Evolutionary conservation across 1,284 basidiomycete genomes (phyloP).

Genomic region (Puccinia polysora): DNA sequence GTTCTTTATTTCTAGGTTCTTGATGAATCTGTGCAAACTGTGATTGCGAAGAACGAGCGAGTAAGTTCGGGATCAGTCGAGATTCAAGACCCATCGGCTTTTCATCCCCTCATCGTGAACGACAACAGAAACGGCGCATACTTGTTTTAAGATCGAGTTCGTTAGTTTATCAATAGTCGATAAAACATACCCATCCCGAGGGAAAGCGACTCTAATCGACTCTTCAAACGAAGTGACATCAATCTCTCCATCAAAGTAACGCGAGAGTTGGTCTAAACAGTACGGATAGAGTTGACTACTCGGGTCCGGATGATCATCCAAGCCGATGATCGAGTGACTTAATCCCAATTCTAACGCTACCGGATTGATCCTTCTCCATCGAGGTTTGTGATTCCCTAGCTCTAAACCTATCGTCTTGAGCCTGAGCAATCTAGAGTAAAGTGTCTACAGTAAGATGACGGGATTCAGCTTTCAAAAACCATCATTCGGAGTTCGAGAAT

Average conservation of each 20-base stretch:
- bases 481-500: too few species aligned
- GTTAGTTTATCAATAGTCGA: constrained; percentile 39
- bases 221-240: constrained; percentile 36
- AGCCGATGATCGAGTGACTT: constrained; percentile 35
- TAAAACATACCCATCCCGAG: constrained; percentile 25
- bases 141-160: constrained; percentile 41
- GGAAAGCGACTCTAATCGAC: constrained; percentile 34
- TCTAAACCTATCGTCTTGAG: constrained; percentile 24
- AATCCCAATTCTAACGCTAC: constrained; percentile 40
- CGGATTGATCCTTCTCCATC: constrained; percentile 43
- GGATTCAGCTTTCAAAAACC: too few species aligned
- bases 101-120: too few species aligned
- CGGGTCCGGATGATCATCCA: constrained; percentile 39
- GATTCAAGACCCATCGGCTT: too few species aligned
- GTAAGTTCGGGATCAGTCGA: neutral
- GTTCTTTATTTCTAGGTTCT: constrained; percentile 36
- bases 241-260: constrained; percentile 41
- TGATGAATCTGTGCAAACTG: constrained; percentile 43
- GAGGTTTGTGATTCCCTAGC: constrained; percentile 13
- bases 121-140: neutral
- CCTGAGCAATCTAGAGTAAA: constrained; percentile 33
- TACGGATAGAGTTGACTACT: constrained; percentile 28
- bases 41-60: neutral
- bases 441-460: constrained; percentile 17
- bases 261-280: constrained; percentile 29